Evolutionary conservation across 306 rosid genomes (phyloP), one percentile per base, ranked within the genome.

Genomic region (Purshia tridentata): DNA sequence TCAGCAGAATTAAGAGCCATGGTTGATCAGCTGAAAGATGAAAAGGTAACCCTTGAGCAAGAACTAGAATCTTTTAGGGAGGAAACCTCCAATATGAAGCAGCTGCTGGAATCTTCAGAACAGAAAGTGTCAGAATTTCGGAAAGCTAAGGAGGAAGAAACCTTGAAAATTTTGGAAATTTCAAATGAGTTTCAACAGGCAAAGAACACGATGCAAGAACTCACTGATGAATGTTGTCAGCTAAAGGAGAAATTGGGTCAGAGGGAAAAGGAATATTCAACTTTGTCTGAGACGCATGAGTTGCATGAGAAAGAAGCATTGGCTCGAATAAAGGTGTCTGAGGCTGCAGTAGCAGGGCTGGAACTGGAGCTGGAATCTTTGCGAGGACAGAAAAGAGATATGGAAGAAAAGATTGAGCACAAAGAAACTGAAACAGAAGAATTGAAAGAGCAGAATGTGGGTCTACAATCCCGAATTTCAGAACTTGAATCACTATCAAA

Each of bases 221-320:
- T 83, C 20, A 72, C 46, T 57, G 79, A 73, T 70, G 90, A 85
- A 77, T 83, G 75, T 20, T 76, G 72, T 64, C 81, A 80, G 57
- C 73, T 87, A 66, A 83, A 81, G 84, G 92, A 85, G 82, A 81
- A 81, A 67, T 69, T 72, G 64, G 82, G 76, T 53, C 84, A 63
- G 69, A 88, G 78, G 77, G 87, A 84, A 51, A 81, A 65, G 48
- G 91, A 87, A 77, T 53, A 83, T 77, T 81, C 85, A 40, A 67
- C 67, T 80, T 85, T 91, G 74, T 79, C 77, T 70, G 86, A 85
- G 81, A 77, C 8, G 82, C 92, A 82, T 51, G 92, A 88, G 73
- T 79, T 50, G 69, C 70, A 72, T 74, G 79, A 79, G 75, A 91
- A 65, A 20, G 88, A 81, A 46, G 74, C 88, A 23, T 81, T 81